Evolutionary conservation across 495 filamentous ascomycete species (phyloP).

Genomic region (Hypoxylon fuscum): DNA sequence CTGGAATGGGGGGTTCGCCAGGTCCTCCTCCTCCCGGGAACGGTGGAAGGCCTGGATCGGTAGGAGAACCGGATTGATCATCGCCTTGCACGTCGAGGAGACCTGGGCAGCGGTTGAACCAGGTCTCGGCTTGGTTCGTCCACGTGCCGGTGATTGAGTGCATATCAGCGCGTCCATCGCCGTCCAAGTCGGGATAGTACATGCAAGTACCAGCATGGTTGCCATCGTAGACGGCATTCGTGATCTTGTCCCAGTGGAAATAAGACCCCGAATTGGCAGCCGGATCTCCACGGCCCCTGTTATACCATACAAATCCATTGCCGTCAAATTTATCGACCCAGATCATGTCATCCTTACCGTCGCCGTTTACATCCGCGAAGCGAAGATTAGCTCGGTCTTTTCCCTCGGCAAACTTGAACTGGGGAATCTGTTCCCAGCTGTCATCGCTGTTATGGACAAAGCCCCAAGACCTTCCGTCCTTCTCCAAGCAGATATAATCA

Average conservation of each 20-base stretch:
- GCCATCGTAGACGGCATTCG: too few species aligned
- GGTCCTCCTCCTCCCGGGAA: too few species aligned
- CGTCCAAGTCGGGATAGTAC: slow-evolving; percentile 27
- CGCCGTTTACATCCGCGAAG: slow-evolving; percentile 45
- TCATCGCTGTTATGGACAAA: neutral
- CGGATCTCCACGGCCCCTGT: neutral
- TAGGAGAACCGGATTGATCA: too few species aligned
- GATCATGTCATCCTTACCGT: slow-evolving; percentile 35
- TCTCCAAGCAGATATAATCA: slow-evolving; percentile 42
- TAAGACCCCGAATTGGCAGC: neutral
- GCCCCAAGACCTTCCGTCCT: slow-evolving; percentile 12
- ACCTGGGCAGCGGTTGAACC: too few species aligned
- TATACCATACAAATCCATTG: neutral
- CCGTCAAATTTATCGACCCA: slow-evolving; percentile 44
- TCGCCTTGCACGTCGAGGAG: too few species aligned
- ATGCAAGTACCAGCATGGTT: neutral
- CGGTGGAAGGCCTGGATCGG: too few species aligned
- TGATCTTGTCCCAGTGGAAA: neutral
- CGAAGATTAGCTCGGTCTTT: slow-evolving; percentile 33
- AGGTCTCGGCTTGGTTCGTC: neutral
- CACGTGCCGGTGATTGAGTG: neutral
- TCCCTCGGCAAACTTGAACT: slow-evolving; percentile 17
- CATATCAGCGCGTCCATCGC: slow-evolving; percentile 26
- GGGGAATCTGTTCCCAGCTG: slow-evolving; percentile 3
- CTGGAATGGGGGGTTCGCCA: too few species aligned